Evolutionary conservation across 257 asterid species (phyloP).

Genomic region (Verbena officinalis): DNA sequence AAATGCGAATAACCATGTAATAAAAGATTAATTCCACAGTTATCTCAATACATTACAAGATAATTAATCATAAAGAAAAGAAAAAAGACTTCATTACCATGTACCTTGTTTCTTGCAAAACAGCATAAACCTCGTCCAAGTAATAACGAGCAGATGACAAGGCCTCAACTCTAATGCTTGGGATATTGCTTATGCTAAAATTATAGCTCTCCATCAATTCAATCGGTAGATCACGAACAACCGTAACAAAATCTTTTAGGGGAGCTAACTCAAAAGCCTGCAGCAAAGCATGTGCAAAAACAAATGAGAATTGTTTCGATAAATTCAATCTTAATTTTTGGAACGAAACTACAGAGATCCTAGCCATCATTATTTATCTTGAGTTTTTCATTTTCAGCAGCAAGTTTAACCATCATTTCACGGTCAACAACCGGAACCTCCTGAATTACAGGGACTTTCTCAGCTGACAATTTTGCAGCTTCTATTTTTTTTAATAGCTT

Average conservation of each 20-base stretch:
- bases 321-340: constrained; percentile 13
- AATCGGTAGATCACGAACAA: constrained; percentile 68
- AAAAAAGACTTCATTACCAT: neutral
- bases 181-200: constrained; percentile 65
- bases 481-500: constrained; percentile 69
- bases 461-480: constrained; percentile 56
- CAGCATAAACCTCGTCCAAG: constrained; percentile 70
- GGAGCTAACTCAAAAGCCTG: constrained; percentile 86
- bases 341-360: constrained; percentile 19
- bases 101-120: constrained; percentile 67
- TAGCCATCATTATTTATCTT: constrained; percentile 48
- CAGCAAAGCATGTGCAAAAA: constrained; percentile 19
- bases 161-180: constrained; percentile 63
- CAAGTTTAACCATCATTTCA: constrained; percentile 72
- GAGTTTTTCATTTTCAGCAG: constrained; percentile 81
- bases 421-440: constrained; percentile 90
- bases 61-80: neutral
- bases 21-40: constrained; percentile 9
- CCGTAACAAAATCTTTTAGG: constrained; percentile 57
- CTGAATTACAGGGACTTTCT: constrained; percentile 71
- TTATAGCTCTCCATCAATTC: constrained; percentile 69
- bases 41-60: neutral
- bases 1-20: constrained; percentile 75
- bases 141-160: constrained; percentile 80
- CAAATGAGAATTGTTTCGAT: constrained; percentile 10